Conservation (phyloP, 495 filamentous ascomycete species). For the Podospora appendiculata region DNA sequence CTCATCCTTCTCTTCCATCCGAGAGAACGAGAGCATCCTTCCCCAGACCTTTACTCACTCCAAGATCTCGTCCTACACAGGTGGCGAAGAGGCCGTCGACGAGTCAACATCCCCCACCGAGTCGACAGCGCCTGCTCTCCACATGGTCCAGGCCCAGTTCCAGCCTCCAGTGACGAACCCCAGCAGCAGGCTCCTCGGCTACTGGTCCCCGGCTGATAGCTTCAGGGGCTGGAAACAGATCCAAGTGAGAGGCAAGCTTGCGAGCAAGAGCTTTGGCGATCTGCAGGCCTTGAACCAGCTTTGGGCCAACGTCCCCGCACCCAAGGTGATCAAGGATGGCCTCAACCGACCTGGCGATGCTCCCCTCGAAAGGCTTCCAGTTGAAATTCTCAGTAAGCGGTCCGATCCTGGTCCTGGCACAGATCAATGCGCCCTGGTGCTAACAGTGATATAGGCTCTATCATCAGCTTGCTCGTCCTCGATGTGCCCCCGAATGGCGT, state of each 20-base stretch:
- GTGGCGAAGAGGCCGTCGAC: conserved; percentile 36
- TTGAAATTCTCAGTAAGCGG: conserved; percentile 64
- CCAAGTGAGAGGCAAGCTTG: conserved; percentile 52
- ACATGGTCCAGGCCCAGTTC: conserved; percentile 38
- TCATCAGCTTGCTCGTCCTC: conserved; percentile 66
- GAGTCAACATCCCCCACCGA: conserved; percentile 20
- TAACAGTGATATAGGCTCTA: conserved; percentile 48
- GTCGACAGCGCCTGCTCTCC: conserved; percentile 10
- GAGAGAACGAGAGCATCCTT: conserved; percentile 44
- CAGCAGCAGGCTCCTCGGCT: conserved; percentile 43
- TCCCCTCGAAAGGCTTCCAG: conserved; percentile 59
- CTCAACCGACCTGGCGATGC: conserved; percentile 27
- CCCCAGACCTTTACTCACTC: conserved; percentile 67
- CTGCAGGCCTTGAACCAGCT: conserved; percentile 51
- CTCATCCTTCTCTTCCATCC: conserved; percentile 50
- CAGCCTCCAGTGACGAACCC: conserved; percentile 36
- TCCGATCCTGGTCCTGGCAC: background rate
- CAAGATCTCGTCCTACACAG: conserved; percentile 51
- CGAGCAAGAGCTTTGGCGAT: conserved; percentile 68
- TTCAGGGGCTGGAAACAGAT: conserved; percentile 70
- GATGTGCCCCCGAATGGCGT: conserved; percentile 74
- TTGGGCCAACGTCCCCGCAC: conserved; percentile 36
- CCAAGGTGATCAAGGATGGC: conserved; percentile 18
- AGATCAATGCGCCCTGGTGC: background rate
- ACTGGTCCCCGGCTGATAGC: conserved; percentile 63